phyloP scores from a whole-genome alignment of 306 rosid genomes.

The Ammopiptanthus mongolicus region DNA sequence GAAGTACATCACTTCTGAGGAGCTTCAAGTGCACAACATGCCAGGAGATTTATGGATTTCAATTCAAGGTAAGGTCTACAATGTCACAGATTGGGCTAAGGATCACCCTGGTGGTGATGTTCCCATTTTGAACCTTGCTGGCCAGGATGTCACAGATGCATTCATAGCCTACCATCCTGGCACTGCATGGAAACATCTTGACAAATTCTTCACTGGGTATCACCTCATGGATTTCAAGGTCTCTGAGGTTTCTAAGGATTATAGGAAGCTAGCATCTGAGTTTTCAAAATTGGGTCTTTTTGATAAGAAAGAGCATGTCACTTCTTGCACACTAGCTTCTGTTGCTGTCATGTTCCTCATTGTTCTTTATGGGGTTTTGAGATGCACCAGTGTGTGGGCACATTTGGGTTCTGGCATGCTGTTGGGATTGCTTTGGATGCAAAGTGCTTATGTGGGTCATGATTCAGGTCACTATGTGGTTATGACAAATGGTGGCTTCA shows the following conservation, averaged over 20 bases:
- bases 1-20: constrained; percentile 42
- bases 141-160: constrained; percentile 61
- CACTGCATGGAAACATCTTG: constrained; percentile 45
- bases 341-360: constrained; percentile 26
- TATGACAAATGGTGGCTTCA: constrained; percentile 36
- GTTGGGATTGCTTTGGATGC: constrained; percentile 67
- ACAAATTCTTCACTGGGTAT: constrained; percentile 48
- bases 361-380: constrained; percentile 42
- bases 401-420: constrained; percentile 53
- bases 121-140: constrained; percentile 45
- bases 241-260: constrained; percentile 54
- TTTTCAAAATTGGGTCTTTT: constrained; percentile 48
- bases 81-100: constrained; percentile 50
- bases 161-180: constrained; percentile 66
- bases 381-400: constrained; percentile 35
- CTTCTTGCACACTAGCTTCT: not conserved
- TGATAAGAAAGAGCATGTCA: constrained; percentile 36
- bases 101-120: constrained; percentile 62
- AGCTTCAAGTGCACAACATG: constrained; percentile 40
- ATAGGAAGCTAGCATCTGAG: constrained; percentile 40
- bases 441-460: constrained; percentile 63
- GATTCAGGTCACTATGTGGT: constrained; percentile 70
- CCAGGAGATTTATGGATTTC: constrained; percentile 66
- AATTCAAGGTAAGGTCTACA: constrained; percentile 52
- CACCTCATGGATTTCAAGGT: constrained; percentile 34